Base-by-base conservation (phyloP, 2,329 filamentous ascomycete species). In the Nemania bipapillata region DNA sequence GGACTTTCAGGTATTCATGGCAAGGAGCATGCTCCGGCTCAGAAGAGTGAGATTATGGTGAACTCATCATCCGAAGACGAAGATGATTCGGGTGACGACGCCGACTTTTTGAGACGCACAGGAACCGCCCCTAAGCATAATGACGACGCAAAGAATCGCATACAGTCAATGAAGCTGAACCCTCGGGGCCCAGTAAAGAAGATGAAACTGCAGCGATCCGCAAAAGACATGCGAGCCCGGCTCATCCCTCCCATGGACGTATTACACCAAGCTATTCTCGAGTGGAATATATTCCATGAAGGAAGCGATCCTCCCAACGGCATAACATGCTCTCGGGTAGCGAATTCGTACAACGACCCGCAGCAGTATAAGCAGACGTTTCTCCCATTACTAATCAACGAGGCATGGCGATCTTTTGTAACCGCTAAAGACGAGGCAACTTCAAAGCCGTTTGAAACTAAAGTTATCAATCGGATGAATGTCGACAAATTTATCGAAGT, bases 401-500 rank as follows among this genome's bases (percentile, higher is more conserved):
- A 99, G 83, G 95, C 95, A 32, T 99, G 96, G 96, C 92, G 96
- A 77, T 92, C 92, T 4, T 96, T 99, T 78, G 90, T 96, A 58
- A 94, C 93, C 57, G 88, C 92, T 22, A 94, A 94, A 78, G 93
- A 97, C 76, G 96, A 99, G 79, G 89, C 90, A 55, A 92, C 87
- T 22, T 89, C 90, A 71, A 93, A 91, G 77, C 84, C 92, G 0
- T 96, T 97, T 76, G 93, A 94, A 68, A 89, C 98, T 79, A 96
- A 94, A 77, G 88, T 99, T 61, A 87, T 92, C 57, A 96, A 92
- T 75, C 91, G 96, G 69, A 90, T 96, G 76, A 96, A 90, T 54
- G 94, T 99, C 11, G 96, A 99, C 80, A 91, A 91, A 58, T 98
- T 97, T 76, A 87, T 97, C 70, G 96, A 99, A 81, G 89, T 98